A percentile compares a stretch with the other conserved stretches of the same genome.
Conservation (phyloP, 176 grass and related monocot species). For the Leersia perrieri region DNA sequence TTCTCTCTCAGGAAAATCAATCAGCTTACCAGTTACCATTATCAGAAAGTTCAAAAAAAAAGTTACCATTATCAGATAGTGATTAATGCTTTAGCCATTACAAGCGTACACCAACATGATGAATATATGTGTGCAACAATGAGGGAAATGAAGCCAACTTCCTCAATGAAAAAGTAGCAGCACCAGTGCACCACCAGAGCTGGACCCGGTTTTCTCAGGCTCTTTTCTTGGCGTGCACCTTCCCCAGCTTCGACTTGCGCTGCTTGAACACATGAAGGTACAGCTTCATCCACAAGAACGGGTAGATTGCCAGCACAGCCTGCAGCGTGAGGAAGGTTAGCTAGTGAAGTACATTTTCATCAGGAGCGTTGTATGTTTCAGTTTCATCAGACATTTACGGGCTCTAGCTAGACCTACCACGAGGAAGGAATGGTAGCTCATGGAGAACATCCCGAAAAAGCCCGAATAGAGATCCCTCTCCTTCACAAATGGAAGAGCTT, state of each 20-base stretch:
- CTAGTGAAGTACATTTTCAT: not conserved
- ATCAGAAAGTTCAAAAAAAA: not conserved
- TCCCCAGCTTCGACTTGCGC: constrained; percentile 70
- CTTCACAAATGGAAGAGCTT: constrained; percentile 82
- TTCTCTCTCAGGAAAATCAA: not conserved
- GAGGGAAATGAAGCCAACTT: no score
- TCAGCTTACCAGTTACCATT: not conserved
- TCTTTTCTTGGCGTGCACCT: constrained; percentile 51
- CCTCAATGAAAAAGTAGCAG: no score
- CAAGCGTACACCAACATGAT: no score
- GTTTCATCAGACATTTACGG: not conserved
- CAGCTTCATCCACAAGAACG: constrained; percentile 78
- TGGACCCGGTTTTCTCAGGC: constrained; percentile 7
- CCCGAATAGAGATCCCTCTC: constrained; percentile 64
- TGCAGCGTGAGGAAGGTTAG: constrained; percentile 6
- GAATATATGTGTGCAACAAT: no score
- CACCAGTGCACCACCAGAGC: no score
- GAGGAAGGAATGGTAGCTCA: constrained; percentile 81
- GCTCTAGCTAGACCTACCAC: constrained; percentile 40
- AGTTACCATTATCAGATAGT: no score
- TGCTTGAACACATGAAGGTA: constrained; percentile 94
- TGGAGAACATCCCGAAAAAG: constrained; percentile 65
- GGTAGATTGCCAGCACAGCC: constrained; percentile 68
- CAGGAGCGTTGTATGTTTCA: not conserved
- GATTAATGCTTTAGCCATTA: no score